Conservation (phyloP, 192 early-diverging fungal species). For the Coemansia sp. region DNA sequence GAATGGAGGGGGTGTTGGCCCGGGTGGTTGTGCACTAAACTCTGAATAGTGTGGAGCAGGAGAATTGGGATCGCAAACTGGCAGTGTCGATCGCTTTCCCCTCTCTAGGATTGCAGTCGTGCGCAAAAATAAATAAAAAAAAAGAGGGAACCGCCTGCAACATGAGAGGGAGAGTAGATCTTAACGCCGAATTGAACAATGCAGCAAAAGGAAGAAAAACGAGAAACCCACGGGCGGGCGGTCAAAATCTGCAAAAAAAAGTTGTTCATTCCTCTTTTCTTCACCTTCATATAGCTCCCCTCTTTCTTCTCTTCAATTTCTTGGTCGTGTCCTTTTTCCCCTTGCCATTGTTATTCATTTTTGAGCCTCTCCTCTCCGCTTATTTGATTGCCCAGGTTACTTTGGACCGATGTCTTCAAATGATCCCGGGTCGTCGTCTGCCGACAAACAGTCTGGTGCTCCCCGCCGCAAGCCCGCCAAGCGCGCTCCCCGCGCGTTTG, state of each 20-base stretch:
- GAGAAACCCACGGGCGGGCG: not conserved
- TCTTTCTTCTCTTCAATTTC: not conserved
- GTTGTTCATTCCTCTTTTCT: constrained; percentile 12
- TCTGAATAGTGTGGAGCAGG: constrained; percentile 2
- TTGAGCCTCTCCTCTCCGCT: constrained; percentile 8
- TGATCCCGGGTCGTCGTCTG: constrained; percentile 4
- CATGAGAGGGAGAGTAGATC: constrained; percentile 4
- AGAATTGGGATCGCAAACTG: not conserved
- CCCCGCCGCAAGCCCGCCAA: constrained; percentile 41
- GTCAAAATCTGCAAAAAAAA: constrained; percentile 4
- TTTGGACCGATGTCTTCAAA: constrained; percentile 12
- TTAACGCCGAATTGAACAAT: constrained; percentile 11
- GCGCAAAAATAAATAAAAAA: not conserved
- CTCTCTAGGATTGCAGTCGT: constrained; percentile 1
- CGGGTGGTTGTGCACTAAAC: constrained; percentile 1
- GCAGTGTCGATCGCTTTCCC: constrained; percentile 1
- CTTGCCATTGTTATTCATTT: constrained; percentile 11
- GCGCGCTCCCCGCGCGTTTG: constrained; percentile 43
- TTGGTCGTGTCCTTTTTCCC: not conserved
- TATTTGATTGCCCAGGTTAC: constrained; percentile 2
- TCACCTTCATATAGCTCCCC: constrained; percentile 21
- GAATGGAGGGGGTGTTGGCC: not conserved
- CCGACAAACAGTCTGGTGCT: constrained; percentile 1
- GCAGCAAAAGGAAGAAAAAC: constrained; percentile 1
- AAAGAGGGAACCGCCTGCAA: not conserved